phyloP scores from a whole-genome alignment of 768 basidiomycete species.

The Chalciporus pseudorubinellus region DNA sequence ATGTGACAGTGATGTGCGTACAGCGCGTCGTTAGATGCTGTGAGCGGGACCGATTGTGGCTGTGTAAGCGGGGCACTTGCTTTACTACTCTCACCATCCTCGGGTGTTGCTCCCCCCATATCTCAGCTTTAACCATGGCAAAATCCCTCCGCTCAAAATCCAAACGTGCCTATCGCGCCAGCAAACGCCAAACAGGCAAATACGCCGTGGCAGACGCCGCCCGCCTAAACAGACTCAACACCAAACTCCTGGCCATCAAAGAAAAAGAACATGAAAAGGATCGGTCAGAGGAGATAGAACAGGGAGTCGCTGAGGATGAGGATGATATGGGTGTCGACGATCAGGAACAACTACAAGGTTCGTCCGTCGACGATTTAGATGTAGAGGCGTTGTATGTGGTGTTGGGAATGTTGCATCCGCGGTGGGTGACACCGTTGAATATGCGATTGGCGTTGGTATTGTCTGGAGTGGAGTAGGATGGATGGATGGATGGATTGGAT shows the following conservation, averaged over 20 bases:
- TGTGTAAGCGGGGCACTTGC: neutral
- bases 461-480: constrained; percentile 1
- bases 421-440: constrained; percentile 34
- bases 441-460: constrained; percentile 36
- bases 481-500: neutral
- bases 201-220: constrained; percentile 79
- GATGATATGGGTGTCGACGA: neutral
- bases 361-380: constrained; percentile 36
- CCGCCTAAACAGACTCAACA: constrained; percentile 67
- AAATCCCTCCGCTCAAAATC: constrained; percentile 82
- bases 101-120: neutral
- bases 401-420: constrained; percentile 58
- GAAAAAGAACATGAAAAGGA: constrained; percentile 33
- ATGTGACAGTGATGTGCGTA: neutral
- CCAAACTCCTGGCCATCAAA: constrained; percentile 57
- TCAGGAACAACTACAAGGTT: constrained; percentile 49
- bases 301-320: constrained; percentile 4
- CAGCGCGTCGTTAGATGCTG: too few relatives aligned
- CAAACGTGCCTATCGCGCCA: constrained; percentile 73
- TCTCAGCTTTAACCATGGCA: constrained; percentile 51
- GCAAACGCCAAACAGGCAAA: constrained; percentile 71
- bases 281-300: constrained; percentile 34
- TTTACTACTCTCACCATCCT: neutral
- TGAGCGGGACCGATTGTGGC: constrained; percentile 3
- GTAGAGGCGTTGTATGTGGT: constrained; percentile 30